Conservation (phyloP, 768 basidiomycete species). For the Lactarius indigo region DNA sequence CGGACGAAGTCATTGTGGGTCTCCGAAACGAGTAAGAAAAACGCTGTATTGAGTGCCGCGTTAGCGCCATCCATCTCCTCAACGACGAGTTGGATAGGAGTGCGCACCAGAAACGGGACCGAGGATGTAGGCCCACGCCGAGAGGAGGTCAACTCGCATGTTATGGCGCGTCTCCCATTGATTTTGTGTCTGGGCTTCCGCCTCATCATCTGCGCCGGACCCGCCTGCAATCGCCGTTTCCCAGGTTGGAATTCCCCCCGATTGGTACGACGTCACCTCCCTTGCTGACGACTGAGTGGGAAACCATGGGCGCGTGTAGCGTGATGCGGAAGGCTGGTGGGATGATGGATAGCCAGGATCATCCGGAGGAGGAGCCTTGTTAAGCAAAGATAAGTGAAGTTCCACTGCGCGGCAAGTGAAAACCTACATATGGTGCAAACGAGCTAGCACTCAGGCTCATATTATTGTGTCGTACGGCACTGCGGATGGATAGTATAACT, state of each 20-base stretch:
- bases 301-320: slow-evolving; percentile 50
- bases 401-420: background rate
- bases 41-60: slow-evolving; percentile 59
- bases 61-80: slow-evolving; percentile 36
- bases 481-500: background rate
- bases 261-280: slow-evolving; percentile 57
- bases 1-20: slow-evolving; percentile 74
- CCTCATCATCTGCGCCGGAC: slow-evolving; percentile 36
- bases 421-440: slow-evolving; percentile 60
- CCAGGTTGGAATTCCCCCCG: slow-evolving; percentile 61
- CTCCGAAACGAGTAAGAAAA: slow-evolving; percentile 65
- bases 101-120: slow-evolving; percentile 70
- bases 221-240: slow-evolving; percentile 42
- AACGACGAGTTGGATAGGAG: slow-evolving; percentile 43
- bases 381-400: slow-evolving; percentile 3
- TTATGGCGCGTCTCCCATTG: slow-evolving; percentile 71
- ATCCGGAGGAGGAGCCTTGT: slow-evolving; percentile 57
- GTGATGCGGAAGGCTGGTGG: slow-evolving; percentile 29
- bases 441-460: slow-evolving; percentile 46
- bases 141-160: slow-evolving; percentile 62
- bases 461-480: background rate
- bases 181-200: slow-evolving; percentile 41
- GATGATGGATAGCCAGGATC: slow-evolving; percentile 36
- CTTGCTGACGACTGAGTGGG: slow-evolving; percentile 35
- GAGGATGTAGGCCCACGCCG: slow-evolving; percentile 60